These are phyloP conservation scores for Bolboschoenus planiculmis DNA, from an alignment of 176 grass and related monocot species.

Conservation along the genomic window DNA sequence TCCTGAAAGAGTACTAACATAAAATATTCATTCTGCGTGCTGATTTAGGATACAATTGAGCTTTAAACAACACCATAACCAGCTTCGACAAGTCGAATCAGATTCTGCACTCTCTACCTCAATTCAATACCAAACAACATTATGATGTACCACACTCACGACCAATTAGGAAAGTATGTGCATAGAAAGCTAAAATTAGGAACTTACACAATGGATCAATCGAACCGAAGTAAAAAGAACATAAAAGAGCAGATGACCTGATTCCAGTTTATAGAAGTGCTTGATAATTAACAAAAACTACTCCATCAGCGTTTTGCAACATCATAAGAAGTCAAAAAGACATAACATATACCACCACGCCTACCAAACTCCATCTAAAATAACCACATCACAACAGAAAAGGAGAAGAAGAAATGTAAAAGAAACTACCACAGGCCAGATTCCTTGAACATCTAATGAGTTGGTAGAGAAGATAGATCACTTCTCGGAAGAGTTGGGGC, in stretches of 20 bases:
- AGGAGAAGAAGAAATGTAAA: background rate
- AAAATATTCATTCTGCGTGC: background rate
- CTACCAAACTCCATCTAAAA: background rate
- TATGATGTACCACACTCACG: background rate
- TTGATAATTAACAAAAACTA: background rate
- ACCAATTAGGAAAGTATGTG: background rate
- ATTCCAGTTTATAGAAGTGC: background rate
- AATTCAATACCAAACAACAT: background rate
- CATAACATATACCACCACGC: background rate
- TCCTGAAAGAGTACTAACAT: too few species aligned
- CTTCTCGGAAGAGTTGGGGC: constrained; percentile 88
- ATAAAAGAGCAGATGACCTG: background rate
- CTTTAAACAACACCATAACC: background rate
- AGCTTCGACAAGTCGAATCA: background rate
- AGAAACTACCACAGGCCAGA: constrained; percentile 21
- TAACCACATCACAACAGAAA: background rate
- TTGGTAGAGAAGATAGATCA: constrained; percentile 11
- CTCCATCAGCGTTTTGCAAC: background rate
- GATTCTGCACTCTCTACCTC: background rate
- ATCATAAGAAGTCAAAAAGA: background rate
- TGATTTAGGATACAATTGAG: background rate
- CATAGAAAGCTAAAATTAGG: background rate
- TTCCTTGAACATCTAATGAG: constrained; percentile 21
- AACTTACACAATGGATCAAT: background rate
- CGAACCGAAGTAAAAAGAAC: background rate